Base-by-base conservation (phyloP, 192 early-diverging fungal species). In the Backusella mclennaniae region DNA sequence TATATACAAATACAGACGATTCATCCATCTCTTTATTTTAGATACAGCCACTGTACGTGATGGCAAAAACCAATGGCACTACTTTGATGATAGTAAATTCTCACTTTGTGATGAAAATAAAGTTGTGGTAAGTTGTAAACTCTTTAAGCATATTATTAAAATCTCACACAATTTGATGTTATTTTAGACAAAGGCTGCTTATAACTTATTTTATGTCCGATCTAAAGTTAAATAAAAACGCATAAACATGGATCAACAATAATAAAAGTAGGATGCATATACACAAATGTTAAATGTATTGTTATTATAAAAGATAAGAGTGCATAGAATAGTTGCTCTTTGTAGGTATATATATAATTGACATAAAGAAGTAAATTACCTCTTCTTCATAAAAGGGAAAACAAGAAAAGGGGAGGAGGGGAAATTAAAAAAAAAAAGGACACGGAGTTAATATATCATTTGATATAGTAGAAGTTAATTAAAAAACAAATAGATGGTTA, bases 81-180 rank as follows among this genome's bases (percentile, higher is more conserved):
- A 92, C 67, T 96, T 96, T 86, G 94, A 97, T 80, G 95, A 96
- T 79, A 91, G 93, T 14, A 82, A 89, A 29, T 89, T 91, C 36
- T 86, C 89, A 8, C 84, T 84, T 6, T 89, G 83, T 44, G 85
- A 87, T 76, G 83, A 89, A 79, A 79, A 66, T 36, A 84, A 85
- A 66, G 88, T 90, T 12, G 80, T 79, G 86, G 89, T 91, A 86
- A 77, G 75, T 75, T 41, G 66, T 66, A 52, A 38, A 33, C 63
- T 29, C 66, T 86, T 39, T 39, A 11, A 39, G 9, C 38, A 39
- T 12, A 9, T 39, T 9, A 39, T 39, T 39, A 12, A 39, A 39
- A 39, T 39, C 38, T 39, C 38, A 39, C 38, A 39, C 1, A 39
- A 39, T 12, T 39, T 39, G 38, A 39, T 39, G 38, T 39, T 39